These are phyloP conservation scores for Cladosporium velox DNA, from an alignment of 2,329 filamentous ascomycete species.

Conservation along the genomic window DNA sequence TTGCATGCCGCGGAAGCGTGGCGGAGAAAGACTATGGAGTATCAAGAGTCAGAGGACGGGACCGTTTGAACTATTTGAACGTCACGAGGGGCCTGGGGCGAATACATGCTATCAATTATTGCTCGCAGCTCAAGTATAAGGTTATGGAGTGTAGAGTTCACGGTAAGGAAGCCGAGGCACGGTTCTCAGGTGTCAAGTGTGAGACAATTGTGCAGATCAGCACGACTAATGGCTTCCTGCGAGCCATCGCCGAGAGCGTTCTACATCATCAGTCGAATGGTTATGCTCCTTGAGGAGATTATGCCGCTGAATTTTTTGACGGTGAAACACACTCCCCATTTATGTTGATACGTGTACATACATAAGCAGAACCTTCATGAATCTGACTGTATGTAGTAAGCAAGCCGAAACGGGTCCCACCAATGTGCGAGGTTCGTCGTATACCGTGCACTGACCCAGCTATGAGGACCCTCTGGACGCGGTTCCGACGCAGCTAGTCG, in stretches of 20 bases:
- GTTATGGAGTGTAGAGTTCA: conserved; percentile 4
- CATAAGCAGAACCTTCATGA: neutral
- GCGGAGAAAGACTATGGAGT: neutral
- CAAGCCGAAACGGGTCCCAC: neutral
- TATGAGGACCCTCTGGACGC: neutral
- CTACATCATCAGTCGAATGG: neutral
- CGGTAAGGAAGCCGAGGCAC: conserved; percentile 1
- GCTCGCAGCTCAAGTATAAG: conserved; percentile 1
- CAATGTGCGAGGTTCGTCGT: neutral
- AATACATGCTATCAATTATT: neutral
- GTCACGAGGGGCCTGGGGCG: neutral
- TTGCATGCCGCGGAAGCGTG: conserved; percentile 2
- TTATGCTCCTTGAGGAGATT: neutral
- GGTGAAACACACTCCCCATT: neutral
- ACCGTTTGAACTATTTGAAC: neutral
- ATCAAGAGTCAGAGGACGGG: neutral
- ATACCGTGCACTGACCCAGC: neutral
- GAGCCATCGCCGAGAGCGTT: neutral
- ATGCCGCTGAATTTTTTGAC: neutral
- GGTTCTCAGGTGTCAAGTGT: neutral
- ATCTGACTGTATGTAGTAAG: neutral
- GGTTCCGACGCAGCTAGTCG: neutral
- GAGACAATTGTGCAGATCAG: conserved; percentile 1
- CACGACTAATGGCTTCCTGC: neutral
- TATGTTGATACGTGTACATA: neutral